A percentile compares a stretch with the other conserved stretches of the same genome.
Conservation (phyloP, 208 protist genomes). For the Naegleria fowleri region DNA sequence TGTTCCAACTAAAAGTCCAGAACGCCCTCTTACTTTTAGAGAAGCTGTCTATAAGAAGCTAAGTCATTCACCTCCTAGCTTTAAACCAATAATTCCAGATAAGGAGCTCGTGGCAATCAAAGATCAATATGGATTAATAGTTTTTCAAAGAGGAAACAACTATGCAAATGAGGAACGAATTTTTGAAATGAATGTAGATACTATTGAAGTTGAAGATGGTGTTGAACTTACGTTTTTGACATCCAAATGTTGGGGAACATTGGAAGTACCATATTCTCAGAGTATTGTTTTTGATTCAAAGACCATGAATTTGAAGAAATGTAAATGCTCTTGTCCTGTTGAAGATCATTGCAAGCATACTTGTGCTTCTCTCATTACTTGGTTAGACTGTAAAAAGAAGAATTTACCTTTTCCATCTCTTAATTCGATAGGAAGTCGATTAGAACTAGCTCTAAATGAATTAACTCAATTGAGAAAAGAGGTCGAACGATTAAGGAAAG, state of each 20-base stretch:
- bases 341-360: not conserved
- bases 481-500: not conserved
- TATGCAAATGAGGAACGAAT: not conserved
- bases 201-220: not conserved
- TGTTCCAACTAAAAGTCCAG: not conserved
- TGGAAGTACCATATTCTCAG: not conserved
- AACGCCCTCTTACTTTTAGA: not conserved
- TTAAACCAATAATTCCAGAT: not conserved
- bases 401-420: not conserved
- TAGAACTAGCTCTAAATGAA: not conserved
- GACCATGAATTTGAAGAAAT: not conserved
- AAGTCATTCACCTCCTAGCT: not conserved
- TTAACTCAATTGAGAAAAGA: not conserved
- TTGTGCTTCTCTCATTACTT: not conserved
- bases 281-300: not conserved
- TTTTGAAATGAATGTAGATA: not conserved
- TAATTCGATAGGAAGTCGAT: not conserved
- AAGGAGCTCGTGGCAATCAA: not conserved
- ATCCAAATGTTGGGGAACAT: not conserved
- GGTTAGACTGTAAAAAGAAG: not conserved
- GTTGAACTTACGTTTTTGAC: not conserved
- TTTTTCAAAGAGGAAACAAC: not conserved
- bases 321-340: not conserved
- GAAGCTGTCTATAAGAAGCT: not conserved
- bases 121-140: not conserved